Conservation (phyloP, 345 rosid genomes). For the Populus deltoides region DNA sequence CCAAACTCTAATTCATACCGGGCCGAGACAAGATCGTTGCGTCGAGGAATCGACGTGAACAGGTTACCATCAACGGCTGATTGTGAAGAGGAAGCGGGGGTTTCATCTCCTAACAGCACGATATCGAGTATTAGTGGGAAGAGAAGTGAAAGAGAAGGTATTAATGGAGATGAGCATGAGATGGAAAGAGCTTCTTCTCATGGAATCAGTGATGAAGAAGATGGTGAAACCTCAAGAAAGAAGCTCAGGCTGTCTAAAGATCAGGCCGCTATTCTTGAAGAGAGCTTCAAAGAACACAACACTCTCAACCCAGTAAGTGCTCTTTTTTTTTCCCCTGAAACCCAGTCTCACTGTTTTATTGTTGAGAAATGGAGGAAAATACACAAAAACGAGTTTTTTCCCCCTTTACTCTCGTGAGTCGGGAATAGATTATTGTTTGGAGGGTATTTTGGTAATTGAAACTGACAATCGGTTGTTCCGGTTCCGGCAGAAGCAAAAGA, state of each 20-base stretch:
- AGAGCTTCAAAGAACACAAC: slow-evolving; percentile 85
- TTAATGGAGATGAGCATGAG: slow-evolving; percentile 58
- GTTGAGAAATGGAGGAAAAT: slow-evolving; percentile 5
- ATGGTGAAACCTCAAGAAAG: slow-evolving; percentile 84
- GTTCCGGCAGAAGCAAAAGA: slow-evolving; percentile 73
- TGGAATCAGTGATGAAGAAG: slow-evolving; percentile 87
- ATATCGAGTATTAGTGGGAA: slow-evolving; percentile 87
- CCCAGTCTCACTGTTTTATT: not conserved
- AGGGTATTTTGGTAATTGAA: slow-evolving; percentile 18
- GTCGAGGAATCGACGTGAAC: slow-evolving; percentile 90
- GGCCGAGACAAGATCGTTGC: slow-evolving; percentile 49
- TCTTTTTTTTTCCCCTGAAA: not conserved
- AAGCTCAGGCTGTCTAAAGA: slow-evolving; percentile 91
- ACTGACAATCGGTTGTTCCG: not conserved
- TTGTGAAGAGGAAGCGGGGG: slow-evolving; percentile 81
- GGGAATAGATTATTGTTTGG: not conserved
- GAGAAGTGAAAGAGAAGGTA: slow-evolving; percentile 75
- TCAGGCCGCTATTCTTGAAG: slow-evolving; percentile 92
- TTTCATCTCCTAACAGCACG: slow-evolving; percentile 92
- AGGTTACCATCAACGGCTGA: slow-evolving; percentile 60
- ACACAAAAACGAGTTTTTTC: not conserved
- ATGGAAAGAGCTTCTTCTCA: slow-evolving; percentile 65
- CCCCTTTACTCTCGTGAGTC: not conserved
- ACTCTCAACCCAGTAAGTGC: slow-evolving; percentile 91
- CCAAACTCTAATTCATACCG: slow-evolving; percentile 51